phyloP scores from a whole-genome alignment of 2,329 filamentous ascomycete genomes.

The Epichloe gansuensis region DNA sequence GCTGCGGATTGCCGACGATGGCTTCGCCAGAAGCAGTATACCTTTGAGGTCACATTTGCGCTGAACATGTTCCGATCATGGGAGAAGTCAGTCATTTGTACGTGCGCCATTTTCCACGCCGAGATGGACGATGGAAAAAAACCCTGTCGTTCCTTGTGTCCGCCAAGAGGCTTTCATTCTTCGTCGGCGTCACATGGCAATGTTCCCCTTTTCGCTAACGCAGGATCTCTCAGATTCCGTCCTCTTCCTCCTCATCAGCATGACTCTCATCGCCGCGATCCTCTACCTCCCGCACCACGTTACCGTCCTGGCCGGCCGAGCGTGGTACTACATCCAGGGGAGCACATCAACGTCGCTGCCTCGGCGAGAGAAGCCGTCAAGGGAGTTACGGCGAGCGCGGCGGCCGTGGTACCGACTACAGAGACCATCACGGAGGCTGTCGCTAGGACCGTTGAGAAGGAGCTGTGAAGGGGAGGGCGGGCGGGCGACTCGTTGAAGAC shows the following conservation, averaged over 20 bases:
- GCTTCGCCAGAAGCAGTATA: conserved; percentile 91
- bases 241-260: conserved; percentile 77
- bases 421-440: conserved; percentile 12
- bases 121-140: no score
- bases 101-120: conserved; percentile 28
- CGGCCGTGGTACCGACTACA: conserved; percentile 12
- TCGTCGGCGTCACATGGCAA: background rate
- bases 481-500: no score
- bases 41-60: conserved; percentile 93
- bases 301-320: conserved; percentile 65
- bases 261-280: conserved; percentile 74
- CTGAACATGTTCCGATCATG: conserved; percentile 95
- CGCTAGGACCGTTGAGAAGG: conserved; percentile 17
- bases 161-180: no score
- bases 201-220: background rate
- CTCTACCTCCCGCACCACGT: conserved; percentile 93
- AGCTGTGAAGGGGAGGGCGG: conserved; percentile 17
- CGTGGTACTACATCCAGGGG: conserved; percentile 90
- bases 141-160: no score
- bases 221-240: conserved; percentile 58
- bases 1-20: conserved; percentile 52
- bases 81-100: conserved; percentile 97
- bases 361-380: conserved; percentile 21
- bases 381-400: conserved; percentile 19
- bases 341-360: conserved; percentile 42